These are phyloP conservation scores for Mariannaea sp. DNA, from an alignment of 2,329 filamentous ascomycete species.

Conservation along the genomic window DNA sequence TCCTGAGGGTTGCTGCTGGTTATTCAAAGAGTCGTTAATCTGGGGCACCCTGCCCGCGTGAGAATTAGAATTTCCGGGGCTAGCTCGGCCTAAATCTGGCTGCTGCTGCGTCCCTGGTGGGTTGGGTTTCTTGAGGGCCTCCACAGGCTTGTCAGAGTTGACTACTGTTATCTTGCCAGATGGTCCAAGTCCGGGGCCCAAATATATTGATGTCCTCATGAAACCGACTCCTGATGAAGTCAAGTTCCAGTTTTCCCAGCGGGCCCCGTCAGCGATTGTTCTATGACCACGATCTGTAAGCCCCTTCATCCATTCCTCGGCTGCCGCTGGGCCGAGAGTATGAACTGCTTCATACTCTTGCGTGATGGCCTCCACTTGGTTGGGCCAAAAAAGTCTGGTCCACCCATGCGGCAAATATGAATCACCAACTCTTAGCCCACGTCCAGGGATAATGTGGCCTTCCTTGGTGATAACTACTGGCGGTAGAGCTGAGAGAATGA, in stretches of 20 bases:
- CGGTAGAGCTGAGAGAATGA: conserved; percentile 70
- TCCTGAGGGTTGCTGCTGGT: conserved; percentile 4
- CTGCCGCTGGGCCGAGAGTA: conserved; percentile 67
- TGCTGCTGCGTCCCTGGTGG: neutral
- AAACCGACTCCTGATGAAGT: conserved; percentile 48
- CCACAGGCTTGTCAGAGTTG: neutral
- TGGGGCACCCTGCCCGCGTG: neutral
- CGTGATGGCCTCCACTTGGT: conserved; percentile 66
- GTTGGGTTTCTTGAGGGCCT: neutral
- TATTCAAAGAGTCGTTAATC: conserved; percentile 1
- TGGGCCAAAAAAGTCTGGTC: conserved; percentile 68
- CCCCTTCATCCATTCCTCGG: conserved; percentile 81
- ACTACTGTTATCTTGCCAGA: neutral
- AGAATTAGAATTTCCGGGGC: neutral
- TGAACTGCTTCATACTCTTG: conserved; percentile 67
- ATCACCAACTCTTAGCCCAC: conserved; percentile 57
- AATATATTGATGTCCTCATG: conserved; percentile 40
- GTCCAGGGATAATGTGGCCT: conserved; percentile 62
- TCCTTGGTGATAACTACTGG: conserved; percentile 68
- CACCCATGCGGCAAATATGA: conserved; percentile 55
- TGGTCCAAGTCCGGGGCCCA: conserved; percentile 5
- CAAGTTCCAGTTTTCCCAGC: conserved; percentile 76
- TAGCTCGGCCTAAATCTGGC: neutral
- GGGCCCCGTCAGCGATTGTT: conserved; percentile 62
- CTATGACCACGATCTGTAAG: conserved; percentile 67